A percentile compares a stretch with the other conserved stretches of the same genome.
phyloP scores from a whole-genome alignment of 2,329 filamentous ascomycete species.

The Trichoderma gracile region DNA sequence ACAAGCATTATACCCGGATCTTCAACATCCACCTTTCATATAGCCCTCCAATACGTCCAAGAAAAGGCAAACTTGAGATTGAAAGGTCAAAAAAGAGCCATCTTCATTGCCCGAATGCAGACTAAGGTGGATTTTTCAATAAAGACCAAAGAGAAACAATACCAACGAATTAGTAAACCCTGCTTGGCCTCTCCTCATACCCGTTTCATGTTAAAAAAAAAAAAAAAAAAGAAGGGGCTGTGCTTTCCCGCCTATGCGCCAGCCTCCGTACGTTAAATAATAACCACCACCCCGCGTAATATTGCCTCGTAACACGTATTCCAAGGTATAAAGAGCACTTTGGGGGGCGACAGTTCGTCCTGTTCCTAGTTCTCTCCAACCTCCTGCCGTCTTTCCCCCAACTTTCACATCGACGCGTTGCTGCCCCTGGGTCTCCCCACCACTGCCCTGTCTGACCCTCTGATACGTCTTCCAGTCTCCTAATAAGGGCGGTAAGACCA shows the following conservation, averaged over 20 bases:
- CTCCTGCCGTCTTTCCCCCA: neutral
- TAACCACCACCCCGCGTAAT: conserved; percentile 25
- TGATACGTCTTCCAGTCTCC: neutral
- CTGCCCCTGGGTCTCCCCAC: neutral
- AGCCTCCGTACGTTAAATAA: conserved; percentile 26
- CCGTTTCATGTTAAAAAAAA: conserved; percentile 31
- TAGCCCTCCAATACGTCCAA: no score
- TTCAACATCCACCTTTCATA: no score
- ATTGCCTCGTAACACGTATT: conserved; percentile 20
- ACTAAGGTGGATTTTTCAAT: conserved; percentile 29
- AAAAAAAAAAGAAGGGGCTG: conserved; percentile 23
- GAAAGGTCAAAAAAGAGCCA: neutral
- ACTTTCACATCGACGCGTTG: neutral
- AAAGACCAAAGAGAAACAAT: conserved; percentile 30
- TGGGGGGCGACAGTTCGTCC: neutral
- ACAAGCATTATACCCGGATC: no score
- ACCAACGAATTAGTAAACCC: conserved; percentile 30
- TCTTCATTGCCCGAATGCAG: conserved; percentile 29
- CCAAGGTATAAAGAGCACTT: conserved; percentile 19
- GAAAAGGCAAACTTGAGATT: neutral
- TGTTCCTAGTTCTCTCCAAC: conserved; percentile 4
- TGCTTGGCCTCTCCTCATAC: conserved; percentile 30
- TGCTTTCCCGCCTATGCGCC: conserved; percentile 36
- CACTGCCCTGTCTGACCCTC: neutral
- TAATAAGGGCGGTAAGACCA: conserved; percentile 74